Conservation (phyloP, 2,329 filamentous ascomycete genomes). For the Myriosclerotinia duriaeana region DNA sequence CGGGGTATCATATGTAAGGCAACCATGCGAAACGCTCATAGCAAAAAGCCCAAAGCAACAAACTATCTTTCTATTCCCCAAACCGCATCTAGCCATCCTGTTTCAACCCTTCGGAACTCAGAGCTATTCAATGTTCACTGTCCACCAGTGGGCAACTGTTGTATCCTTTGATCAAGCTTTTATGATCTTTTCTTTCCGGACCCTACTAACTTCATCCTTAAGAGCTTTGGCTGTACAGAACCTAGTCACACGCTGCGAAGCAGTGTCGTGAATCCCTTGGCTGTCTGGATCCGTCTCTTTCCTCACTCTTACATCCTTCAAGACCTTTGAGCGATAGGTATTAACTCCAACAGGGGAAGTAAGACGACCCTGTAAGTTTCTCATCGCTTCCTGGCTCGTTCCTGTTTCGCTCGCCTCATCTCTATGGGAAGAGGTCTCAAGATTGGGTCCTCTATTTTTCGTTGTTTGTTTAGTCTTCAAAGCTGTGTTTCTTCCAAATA, state of each 20-base stretch:
- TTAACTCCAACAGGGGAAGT: background rate
- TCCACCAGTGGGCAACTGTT: background rate
- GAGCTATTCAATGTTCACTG: background rate
- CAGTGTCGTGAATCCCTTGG: slow-evolving; percentile 13
- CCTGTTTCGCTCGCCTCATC: too few species aligned
- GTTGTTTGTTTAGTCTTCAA: background rate
- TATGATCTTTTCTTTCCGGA: slow-evolving; percentile 5
- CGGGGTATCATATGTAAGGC: background rate
- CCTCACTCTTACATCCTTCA: slow-evolving; percentile 2
- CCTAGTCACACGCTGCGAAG: slow-evolving; percentile 16
- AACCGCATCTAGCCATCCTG: background rate
- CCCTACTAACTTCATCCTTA: slow-evolving; percentile 1
- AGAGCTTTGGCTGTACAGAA: slow-evolving; percentile 20
- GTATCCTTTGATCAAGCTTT: background rate
- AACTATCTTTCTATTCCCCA: background rate
- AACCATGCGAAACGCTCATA: background rate
- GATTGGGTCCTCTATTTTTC: background rate
- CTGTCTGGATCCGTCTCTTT: slow-evolving; percentile 10
- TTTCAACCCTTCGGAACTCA: background rate
- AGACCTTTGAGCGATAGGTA: background rate
- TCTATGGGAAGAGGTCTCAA: background rate
- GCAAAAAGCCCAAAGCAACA: background rate
- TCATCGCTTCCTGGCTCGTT: background rate
- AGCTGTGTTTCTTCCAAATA: slow-evolving; percentile 27
- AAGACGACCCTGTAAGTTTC: background rate